A percentile compares a stretch with the other conserved stretches of the same genome.
These are phyloP conservation scores for Collybia sordida DNA, from an alignment of 768 basidiomycete species.

Conservation along the genomic window DNA sequence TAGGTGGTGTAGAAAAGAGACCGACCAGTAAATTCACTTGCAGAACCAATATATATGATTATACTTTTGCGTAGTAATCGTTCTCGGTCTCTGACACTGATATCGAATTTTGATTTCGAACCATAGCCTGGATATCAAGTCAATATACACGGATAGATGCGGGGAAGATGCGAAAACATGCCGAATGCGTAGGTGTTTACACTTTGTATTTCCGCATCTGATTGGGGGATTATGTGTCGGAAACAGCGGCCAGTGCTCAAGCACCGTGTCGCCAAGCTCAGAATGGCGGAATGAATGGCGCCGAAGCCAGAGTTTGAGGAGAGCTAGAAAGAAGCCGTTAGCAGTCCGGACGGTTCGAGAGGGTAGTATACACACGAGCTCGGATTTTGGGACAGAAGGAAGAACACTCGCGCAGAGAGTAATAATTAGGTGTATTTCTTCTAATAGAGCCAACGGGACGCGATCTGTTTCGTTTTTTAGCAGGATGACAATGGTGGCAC, in stretches of 20 bases:
- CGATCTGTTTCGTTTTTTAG: constrained; percentile 72
- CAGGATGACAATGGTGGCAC: constrained; percentile 80
- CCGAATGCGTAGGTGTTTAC: constrained; percentile 56
- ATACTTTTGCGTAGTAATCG: constrained; percentile 59
- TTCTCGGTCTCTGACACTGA: constrained; percentile 54
- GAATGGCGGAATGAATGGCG: constrained; percentile 76
- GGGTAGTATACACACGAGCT: constrained; percentile 56
- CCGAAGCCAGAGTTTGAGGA: constrained; percentile 82
- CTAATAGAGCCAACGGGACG: constrained; percentile 63
- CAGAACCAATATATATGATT: constrained; percentile 65
- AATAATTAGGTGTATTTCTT: constrained; percentile 80
- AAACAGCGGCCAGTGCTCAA: constrained; percentile 62
- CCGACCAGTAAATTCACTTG: constrained; percentile 71
- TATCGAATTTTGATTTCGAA: constrained; percentile 57
- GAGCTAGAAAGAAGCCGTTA: constrained; percentile 28
- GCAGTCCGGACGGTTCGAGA: background rate
- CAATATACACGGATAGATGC: background rate
- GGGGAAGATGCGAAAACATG: constrained; percentile 24
- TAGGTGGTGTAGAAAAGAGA: background rate
- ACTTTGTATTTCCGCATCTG: constrained; percentile 62
- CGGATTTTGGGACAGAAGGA: constrained; percentile 70
- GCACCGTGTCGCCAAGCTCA: constrained; percentile 71
- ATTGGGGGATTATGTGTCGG: constrained; percentile 57
- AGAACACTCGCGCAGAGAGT: constrained; percentile 68
- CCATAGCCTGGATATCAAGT: constrained; percentile 42